Evolutionary conservation across 306 rosid species (phyloP).

Genomic region (Acacia crassicarpa): DNA sequence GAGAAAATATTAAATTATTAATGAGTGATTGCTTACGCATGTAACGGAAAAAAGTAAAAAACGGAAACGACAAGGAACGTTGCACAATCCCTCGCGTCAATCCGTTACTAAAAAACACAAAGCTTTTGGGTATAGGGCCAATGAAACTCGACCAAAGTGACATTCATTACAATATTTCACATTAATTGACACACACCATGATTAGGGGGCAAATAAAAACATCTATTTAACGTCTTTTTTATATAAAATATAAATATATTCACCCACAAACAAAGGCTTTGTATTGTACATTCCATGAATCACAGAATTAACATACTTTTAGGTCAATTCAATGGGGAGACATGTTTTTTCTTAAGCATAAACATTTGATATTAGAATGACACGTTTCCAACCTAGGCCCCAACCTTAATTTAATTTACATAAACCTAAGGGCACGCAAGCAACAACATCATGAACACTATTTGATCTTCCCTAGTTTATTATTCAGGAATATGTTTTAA

Average conservation of each 20-base stretch:
- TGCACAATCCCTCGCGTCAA: not conserved
- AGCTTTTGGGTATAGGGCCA: not conserved
- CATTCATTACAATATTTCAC: slow-evolving; percentile 7
- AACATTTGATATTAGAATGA: slow-evolving; percentile 16
- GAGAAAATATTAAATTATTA: not conserved
- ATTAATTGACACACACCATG: slow-evolving; percentile 15
- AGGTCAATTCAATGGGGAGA: slow-evolving; percentile 19
- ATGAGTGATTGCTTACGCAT: not conserved
- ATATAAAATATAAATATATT: not conserved
- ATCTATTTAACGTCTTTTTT: not conserved
- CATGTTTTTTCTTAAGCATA: slow-evolving; percentile 10
- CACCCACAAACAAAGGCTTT: not conserved
- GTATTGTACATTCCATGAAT: slow-evolving; percentile 35
- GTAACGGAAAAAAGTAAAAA: not conserved
- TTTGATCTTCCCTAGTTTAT: slow-evolving; percentile 5
- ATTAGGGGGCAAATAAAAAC: slow-evolving; percentile 26
- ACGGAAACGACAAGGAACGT: not conserved
- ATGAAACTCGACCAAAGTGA: slow-evolving; percentile 28
- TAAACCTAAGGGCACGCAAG: slow-evolving; percentile 22
- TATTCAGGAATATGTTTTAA: slow-evolving; percentile 18
- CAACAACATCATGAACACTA: slow-evolving; percentile 14
- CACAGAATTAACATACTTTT: slow-evolving; percentile 14
- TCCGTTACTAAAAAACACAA: slow-evolving; percentile 17
- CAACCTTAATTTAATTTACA: slow-evolving; percentile 6
- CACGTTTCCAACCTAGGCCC: slow-evolving; percentile 31